Evolutionary conservation across 257 asterid genomes (phyloP).

Genomic region (Petunia axillaris): DNA sequence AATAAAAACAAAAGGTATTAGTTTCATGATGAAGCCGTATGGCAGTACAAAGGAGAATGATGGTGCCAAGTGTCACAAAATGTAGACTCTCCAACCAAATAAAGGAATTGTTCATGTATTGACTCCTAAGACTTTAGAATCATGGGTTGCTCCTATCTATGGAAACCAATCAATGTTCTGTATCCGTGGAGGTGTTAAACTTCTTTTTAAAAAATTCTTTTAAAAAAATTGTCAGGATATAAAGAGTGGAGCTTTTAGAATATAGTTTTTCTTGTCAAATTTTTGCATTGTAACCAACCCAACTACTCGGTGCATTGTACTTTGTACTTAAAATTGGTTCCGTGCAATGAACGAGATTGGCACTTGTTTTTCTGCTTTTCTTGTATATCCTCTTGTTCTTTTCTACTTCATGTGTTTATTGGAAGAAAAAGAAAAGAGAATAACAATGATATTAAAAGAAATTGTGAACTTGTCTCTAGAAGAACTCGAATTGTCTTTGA

Average conservation of each 20-base stretch:
- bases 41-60: not conserved
- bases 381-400: not conserved
- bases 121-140: not conserved
- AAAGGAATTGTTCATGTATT: not conserved
- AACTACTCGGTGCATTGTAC: not conserved
- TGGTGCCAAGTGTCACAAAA: not conserved
- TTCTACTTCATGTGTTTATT: not conserved
- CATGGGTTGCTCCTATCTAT: not conserved
- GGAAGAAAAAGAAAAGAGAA: not conserved
- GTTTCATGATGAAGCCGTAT: not conserved
- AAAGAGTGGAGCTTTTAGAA: not conserved
- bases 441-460: too few relatives aligned
- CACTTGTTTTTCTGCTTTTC: not conserved
- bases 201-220: not conserved
- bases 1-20: not conserved
- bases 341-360: not conserved
- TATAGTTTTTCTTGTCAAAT: not conserved
- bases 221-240: not conserved
- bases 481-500: not conserved
- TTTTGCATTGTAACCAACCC: not conserved
- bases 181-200: not conserved
- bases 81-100: not conserved
- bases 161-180: conserved; percentile 1
- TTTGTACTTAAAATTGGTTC: not conserved
- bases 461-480: not conserved